A percentile compares a stretch with the other conserved stretches of the same genome.
These are phyloP conservation scores for Tremella yokohamensis DNA, from an alignment of 768 basidiomycete species.

Conservation along the genomic window DNA sequence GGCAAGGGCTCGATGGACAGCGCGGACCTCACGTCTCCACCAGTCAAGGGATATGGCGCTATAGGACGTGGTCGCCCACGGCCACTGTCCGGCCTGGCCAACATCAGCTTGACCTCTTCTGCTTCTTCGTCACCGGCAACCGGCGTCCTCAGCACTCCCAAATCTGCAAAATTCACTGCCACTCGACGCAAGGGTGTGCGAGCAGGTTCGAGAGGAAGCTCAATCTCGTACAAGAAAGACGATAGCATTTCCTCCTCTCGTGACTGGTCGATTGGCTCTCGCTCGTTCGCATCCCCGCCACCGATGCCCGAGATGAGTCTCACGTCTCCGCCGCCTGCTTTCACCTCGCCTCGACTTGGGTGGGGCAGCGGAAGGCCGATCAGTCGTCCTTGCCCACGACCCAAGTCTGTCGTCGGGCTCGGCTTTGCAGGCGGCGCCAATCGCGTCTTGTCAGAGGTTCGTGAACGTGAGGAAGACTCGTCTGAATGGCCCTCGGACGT, in stretches of 20 bases:
- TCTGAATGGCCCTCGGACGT: constrained; percentile 1
- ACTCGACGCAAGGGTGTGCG: constrained; percentile 16
- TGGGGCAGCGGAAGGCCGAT: constrained; percentile 15
- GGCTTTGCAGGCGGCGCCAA: constrained; percentile 25
- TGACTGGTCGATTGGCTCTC: constrained; percentile 17
- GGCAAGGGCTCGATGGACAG: constrained; percentile 11
- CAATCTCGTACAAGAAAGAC: constrained; percentile 42
- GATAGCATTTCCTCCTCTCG: constrained; percentile 20
- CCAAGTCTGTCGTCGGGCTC: constrained; percentile 27
- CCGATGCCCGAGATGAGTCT: background rate
- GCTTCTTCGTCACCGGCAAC: constrained; percentile 18
- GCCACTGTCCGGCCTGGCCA: constrained; percentile 24
- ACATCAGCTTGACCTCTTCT: constrained; percentile 4
- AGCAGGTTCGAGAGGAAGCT: constrained; percentile 28
- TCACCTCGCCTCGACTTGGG: constrained; percentile 9
- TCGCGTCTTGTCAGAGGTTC: constrained; percentile 32
- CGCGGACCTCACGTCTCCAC: constrained; percentile 14
- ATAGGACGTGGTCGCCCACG: constrained; percentile 42
- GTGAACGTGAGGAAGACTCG: constrained; percentile 30
- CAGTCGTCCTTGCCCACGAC: constrained; percentile 38
- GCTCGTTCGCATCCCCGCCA: constrained; percentile 9
- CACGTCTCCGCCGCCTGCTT: constrained; percentile 11
- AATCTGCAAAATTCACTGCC: constrained; percentile 11
- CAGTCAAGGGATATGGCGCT: constrained; percentile 36
- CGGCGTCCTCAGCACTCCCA: constrained; percentile 21